phyloP scores from a whole-genome alignment of 2,329 filamentous ascomycete species.

The Colletotrichum sp. region DNA sequence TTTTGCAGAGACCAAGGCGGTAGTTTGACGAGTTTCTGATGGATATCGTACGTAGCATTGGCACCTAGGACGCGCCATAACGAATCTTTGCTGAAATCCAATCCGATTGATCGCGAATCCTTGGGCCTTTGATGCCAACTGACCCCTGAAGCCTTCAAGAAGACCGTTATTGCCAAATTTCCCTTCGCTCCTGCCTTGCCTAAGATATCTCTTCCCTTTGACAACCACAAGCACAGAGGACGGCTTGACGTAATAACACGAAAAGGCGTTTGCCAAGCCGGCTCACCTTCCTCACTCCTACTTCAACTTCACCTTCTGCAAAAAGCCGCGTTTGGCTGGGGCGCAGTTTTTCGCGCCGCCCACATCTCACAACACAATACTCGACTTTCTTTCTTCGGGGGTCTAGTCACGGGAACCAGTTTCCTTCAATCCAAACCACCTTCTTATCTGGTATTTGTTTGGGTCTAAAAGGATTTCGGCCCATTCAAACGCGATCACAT shows the following conservation, averaged over 20 bases:
- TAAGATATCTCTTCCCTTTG: neutral
- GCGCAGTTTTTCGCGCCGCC: neutral
- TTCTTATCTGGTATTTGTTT: neutral
- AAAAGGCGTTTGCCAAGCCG: neutral
- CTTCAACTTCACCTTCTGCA: neutral
- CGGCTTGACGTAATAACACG: neutral
- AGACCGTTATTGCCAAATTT: neutral
- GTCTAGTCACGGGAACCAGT: no score
- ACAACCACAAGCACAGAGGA: neutral
- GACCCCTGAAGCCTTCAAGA: neutral
- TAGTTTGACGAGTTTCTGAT: neutral
- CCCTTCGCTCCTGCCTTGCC: neutral
- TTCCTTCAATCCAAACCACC: neutral
- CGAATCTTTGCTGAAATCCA: neutral
- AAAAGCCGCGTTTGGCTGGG: neutral
- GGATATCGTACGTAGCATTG: neutral
- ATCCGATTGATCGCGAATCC: neutral
- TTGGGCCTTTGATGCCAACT: neutral
- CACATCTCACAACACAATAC: neutral
- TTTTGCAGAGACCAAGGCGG: neutral
- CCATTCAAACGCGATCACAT: neutral
- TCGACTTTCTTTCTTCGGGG: neutral
- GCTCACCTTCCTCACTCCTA: neutral
- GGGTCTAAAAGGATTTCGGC: neutral
- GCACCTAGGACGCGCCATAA: neutral